Base-by-base conservation (phyloP, 2,329 filamentous ascomycete genomes). In the Davidsoniella virescens region DNA sequence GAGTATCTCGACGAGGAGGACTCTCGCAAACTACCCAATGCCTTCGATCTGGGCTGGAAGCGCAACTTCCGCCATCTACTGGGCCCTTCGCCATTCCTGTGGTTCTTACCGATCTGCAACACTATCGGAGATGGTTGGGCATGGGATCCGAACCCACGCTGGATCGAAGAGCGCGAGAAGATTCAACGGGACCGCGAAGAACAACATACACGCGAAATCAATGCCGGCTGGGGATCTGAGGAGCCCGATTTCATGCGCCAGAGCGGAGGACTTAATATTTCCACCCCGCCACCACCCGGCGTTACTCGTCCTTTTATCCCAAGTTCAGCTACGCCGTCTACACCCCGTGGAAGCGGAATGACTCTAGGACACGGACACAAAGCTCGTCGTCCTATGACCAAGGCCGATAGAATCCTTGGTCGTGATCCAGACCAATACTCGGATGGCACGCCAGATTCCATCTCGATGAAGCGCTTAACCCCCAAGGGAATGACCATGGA, bases 51-150 rank as follows among this genome's bases (percentile, higher is more conserved):
- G 2, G 92, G 92, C 53, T 82, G 82, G 74, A 78, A 75, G 52
- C 75, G 74, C 40, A 98, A 98, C 62, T 64, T 96, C 4, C 61
- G 67, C 1, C 85, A 94, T 61, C 73, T 98, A 2, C 87, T 98
- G 56, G 92, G 92, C 0, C 75, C 77, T 0, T 76, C 69, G 1
- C 80, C 79, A 1, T 64, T 76, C 23, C 69, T 92, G 7, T 96
- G 92, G 90, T 67, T 72, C 25, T 54, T 96, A 1, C 92, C 92
- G 0, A 68, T 96, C 43, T 78, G 76, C 63, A 96, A 84, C 60
- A 94, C 87, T 2, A 84, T 78, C 0, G 90, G 90, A 33, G 86
- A 98, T 62, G 92, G 92, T 18, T 98, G 90, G 90, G 73, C 72
- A 42, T 98, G 92, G 92, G 87, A 95, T 59, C 76, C 88, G 1